Conservation (phyloP, 176 grass and related monocot genomes). For the Musa acuminata region DNA sequence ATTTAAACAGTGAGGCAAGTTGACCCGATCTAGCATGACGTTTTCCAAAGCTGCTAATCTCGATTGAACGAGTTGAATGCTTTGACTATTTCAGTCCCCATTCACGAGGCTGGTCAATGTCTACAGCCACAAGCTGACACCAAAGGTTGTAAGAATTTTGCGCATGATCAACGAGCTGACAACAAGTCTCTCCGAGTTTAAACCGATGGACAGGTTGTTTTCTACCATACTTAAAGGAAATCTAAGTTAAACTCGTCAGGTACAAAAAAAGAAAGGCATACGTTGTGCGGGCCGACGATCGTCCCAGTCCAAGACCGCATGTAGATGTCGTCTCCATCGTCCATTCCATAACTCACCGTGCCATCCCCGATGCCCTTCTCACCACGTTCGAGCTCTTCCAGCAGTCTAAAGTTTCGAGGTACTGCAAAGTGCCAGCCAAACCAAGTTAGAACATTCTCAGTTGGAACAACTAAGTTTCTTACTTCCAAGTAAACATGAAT, state of each 20-base stretch:
- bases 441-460: background rate
- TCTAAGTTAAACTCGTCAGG: no score
- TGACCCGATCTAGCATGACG: no score
- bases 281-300: conserved; percentile 51
- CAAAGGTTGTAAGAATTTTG: background rate
- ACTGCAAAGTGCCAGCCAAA: conserved; percentile 13
- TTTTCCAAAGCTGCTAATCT: no score
- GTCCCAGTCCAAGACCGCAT: conserved; percentile 79
- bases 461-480: background rate
- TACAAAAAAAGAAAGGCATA: background rate
- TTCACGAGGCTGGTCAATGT: background rate
- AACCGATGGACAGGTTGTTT: no score
- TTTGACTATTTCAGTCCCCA: no score
- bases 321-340: conserved; percentile 61
- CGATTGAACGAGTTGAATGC: no score
- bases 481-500: no score
- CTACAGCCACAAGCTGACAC: background rate
- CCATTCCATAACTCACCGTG: conserved; percentile 49
- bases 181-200: no score
- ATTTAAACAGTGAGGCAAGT: no score
- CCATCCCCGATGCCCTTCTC: conserved; percentile 51
- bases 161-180: background rate
- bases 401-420: conserved; percentile 42
- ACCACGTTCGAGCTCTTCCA: conserved; percentile 52
- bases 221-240: background rate